Evolutionary conservation across 2,329 filamentous ascomycete genomes (phyloP).

Genomic region (Emmonsiellopsis sp.): DNA sequence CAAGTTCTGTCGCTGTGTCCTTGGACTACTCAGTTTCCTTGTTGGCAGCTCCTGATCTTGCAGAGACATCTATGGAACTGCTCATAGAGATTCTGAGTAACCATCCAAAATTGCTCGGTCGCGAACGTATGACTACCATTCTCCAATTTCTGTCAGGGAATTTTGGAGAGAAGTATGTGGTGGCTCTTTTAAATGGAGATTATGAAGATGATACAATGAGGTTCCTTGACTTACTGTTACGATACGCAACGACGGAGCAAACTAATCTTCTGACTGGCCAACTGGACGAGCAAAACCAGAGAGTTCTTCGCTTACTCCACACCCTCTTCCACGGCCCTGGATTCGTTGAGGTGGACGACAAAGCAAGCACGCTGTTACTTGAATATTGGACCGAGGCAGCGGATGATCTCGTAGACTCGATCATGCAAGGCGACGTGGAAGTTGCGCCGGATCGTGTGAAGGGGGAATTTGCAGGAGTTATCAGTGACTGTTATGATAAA

Average conservation of each 20-base stretch:
- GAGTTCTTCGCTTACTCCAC: slow-evolving; percentile 27
- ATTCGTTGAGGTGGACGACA: slow-evolving; percentile 31
- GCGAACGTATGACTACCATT: slow-evolving; percentile 18
- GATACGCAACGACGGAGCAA: slow-evolving; percentile 24
- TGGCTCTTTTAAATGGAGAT: slow-evolving; percentile 24
- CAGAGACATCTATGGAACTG: slow-evolving; percentile 23
- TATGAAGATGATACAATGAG: slow-evolving; percentile 29
- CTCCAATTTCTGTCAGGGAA: slow-evolving; percentile 26
- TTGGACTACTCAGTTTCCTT: slow-evolving; percentile 10
- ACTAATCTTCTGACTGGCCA: slow-evolving; percentile 22
- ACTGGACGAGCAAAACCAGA: slow-evolving; percentile 22
- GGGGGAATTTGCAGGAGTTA: slow-evolving; percentile 29
- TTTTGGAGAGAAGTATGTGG: slow-evolving; percentile 22
- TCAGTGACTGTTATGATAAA: slow-evolving; percentile 33
- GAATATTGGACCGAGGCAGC: slow-evolving; percentile 35
- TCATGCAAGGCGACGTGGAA: slow-evolving; percentile 19
- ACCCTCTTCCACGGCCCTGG: slow-evolving; percentile 31
- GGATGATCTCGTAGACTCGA: slow-evolving; percentile 26
- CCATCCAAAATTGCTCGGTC: slow-evolving; percentile 18
- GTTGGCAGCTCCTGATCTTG: slow-evolving; percentile 18
- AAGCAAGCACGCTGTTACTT: slow-evolving; percentile 26
- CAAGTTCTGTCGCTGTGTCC: slow-evolving; percentile 1
- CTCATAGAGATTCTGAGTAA: slow-evolving; percentile 25
- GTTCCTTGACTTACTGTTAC: slow-evolving; percentile 31
- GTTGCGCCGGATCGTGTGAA: slow-evolving; percentile 23